Evolutionary conservation across 108 stramenopile genomes (phyloP).

Genomic region (Chaetoceros tenuissimus): DNA sequence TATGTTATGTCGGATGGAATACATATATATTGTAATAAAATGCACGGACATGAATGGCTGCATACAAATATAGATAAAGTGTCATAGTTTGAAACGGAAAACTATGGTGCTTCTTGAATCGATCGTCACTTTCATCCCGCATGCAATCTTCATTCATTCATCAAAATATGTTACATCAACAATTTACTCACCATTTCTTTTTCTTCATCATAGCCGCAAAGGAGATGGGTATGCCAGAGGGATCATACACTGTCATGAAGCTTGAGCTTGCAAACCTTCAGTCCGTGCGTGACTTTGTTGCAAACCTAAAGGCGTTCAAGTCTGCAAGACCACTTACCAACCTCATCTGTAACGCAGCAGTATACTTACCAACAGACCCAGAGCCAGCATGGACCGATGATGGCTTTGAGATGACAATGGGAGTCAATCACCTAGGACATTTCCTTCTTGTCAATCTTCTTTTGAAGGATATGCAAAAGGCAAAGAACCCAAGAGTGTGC

Average conservation of each 20-base stretch:
- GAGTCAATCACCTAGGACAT: constrained; percentile 94
- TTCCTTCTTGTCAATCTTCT: constrained; percentile 86
- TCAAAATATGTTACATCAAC: no score
- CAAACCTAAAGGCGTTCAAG: constrained; percentile 93
- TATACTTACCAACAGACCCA: constrained; percentile 88
- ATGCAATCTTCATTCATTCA: no score
- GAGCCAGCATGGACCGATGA: constrained; percentile 89
- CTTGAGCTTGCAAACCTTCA: constrained; percentile 87
- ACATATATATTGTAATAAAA: no score
- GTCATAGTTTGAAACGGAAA: no score
- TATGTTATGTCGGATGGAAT: no score
- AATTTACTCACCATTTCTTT: no score
- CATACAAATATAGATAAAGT: no score
- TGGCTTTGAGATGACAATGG: constrained; percentile 96
- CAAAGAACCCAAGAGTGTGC: constrained; percentile 80
- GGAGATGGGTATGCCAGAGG: constrained; percentile 62
- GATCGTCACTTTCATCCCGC: no score
- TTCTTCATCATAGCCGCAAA: constrained; percentile 78
- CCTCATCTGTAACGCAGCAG: constrained; percentile 95
- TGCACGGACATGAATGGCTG: no score
- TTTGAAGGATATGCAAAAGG: constrained; percentile 87
- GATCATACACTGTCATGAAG: constrained; percentile 79
- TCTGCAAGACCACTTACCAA: constrained; percentile 68
- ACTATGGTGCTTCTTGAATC: no score
- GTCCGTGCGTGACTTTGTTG: constrained; percentile 85